A percentile compares a stretch with the other conserved stretches of the same genome.
Evolutionary conservation across 768 basidiomycete genomes (phyloP).

Genomic region (Mycena latifolia): DNA sequence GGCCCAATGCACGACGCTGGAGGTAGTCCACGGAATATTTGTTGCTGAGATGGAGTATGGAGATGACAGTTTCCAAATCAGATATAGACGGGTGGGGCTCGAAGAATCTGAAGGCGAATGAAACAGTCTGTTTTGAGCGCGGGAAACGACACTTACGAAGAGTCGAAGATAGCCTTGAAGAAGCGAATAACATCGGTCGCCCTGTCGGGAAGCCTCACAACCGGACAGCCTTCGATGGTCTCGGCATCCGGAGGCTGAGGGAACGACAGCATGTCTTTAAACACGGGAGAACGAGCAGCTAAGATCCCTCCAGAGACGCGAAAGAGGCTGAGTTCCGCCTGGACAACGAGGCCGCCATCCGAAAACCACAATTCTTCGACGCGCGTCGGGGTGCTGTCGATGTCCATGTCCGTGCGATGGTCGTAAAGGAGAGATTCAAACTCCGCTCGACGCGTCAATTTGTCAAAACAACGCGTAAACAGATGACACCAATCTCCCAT

Average conservation of each 20-base stretch:
- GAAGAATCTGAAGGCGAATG: constrained; percentile 32
- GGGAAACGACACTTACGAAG: background rate
- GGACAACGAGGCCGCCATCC: constrained; percentile 41
- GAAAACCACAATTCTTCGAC: constrained; percentile 41
- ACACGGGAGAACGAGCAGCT: constrained; percentile 39
- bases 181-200: constrained; percentile 24
- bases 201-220: constrained; percentile 41
- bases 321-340: constrained; percentile 40
- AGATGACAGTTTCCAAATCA: background rate
- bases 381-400: constrained; percentile 2
- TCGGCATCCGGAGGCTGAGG: constrained; percentile 32
- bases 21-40: constrained; percentile 31
- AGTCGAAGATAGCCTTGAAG: constrained; percentile 26
- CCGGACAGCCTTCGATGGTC: constrained; percentile 40
- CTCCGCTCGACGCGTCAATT: background rate
- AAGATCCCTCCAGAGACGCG: constrained; percentile 41
- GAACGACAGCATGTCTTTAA: constrained; percentile 41
- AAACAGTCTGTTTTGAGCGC: too few relatives aligned
- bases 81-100: constrained; percentile 6
- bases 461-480: background rate
- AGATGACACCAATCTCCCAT: background rate
- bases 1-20: constrained; percentile 22
- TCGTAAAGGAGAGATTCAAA: background rate
- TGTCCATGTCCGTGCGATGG: constrained; percentile 9
- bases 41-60: constrained; percentile 19